Evolutionary conservation across 345 rosid species (phyloP).

Genomic region (Moricandia moricandioides): DNA sequence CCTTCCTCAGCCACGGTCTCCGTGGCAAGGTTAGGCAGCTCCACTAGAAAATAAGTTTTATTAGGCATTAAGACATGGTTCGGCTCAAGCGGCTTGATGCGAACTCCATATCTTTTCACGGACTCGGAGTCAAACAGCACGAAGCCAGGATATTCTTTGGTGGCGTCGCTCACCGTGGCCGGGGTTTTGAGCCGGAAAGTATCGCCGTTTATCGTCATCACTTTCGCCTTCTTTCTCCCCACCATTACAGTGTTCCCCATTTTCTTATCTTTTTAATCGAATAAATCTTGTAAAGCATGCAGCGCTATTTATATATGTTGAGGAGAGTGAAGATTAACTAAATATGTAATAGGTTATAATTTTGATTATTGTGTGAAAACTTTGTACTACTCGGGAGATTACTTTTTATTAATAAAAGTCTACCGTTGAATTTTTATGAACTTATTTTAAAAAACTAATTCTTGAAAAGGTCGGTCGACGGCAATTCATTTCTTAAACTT

Average conservation of each 20-base stretch:
- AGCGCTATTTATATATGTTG: conserved; percentile 18
- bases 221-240: conserved; percentile 47
- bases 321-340: too few relatives aligned
- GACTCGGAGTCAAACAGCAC: conserved; percentile 67
- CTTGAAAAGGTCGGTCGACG: conserved; percentile 14
- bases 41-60: conserved; percentile 63
- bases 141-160: conserved; percentile 61
- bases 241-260: conserved; percentile 71
- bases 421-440: not conserved
- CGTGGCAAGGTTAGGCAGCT: conserved; percentile 39
- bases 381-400: not conserved
- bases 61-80: conserved; percentile 49
- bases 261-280: not conserved
- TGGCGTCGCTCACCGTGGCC: conserved; percentile 45
- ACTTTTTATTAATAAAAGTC: not conserved
- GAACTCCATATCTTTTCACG: conserved; percentile 61
- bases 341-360: not conserved
- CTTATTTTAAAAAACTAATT: not conserved
- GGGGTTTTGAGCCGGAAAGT: conserved; percentile 67
- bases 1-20: not conserved
- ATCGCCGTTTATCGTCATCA: conserved; percentile 76
- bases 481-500: not conserved
- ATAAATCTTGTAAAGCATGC: not conserved
- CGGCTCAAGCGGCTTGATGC: conserved; percentile 63
- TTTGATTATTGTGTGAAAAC: conserved; percentile 13